Evolutionary conservation across 768 basidiomycete species (phyloP), one percentile per base, ranked within the genome.

Genomic region (Lyophyllum decastes): DNA sequence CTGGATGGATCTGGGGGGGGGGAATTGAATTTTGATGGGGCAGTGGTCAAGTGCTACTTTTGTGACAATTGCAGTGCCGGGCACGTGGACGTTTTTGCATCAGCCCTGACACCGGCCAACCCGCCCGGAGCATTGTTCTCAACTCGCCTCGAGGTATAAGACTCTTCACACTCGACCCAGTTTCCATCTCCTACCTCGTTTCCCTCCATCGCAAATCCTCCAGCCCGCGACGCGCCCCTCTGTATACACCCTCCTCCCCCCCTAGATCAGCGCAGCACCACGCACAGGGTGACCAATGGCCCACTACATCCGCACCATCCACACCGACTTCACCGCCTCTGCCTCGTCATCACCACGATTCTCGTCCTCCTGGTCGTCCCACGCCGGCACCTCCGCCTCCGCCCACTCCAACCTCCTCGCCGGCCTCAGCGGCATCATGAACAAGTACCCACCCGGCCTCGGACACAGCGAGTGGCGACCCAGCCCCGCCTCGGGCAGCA

Each of bases 221-320:
- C n/a, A n/a, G n/a, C 22, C 47, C 17, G 12, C 47, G 24, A 17
- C 47, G 9, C 16, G 35, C 50, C 50, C 46, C 8, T 22, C 49
- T 21, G 2, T 22, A 19, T 10, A 34, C 25, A 30, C 10, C 4
- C n/a, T n/a, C n/a, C n/a, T n/a, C n/a, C n/a, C n/a, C n/a, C n/a
- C n/a, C n/a, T n/a, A n/a, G n/a, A n/a, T n/a, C n/a, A n/a, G n/a
- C n/a, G 30, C 30, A 33, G 30, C 30, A 33, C 5, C 30, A 33
- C 30, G 11, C 30, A 11, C 9, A 8, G 43, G 17, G 16, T n/a
- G n/a, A n/a, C 33, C 9, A 24, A 66, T 64, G 66, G 56, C 70
- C 17, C 74, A 73, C 66, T 74, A 77, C 69, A 74, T 77, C 61
- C 76, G 76, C 58, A 72, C 74, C 57, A 72, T 77, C 69, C 74